Percentiles rank a stretch among this genome's conserved stretches.
Conservation (phyloP, 106 monocot genomes). For the Iris macrosiphon region DNA sequence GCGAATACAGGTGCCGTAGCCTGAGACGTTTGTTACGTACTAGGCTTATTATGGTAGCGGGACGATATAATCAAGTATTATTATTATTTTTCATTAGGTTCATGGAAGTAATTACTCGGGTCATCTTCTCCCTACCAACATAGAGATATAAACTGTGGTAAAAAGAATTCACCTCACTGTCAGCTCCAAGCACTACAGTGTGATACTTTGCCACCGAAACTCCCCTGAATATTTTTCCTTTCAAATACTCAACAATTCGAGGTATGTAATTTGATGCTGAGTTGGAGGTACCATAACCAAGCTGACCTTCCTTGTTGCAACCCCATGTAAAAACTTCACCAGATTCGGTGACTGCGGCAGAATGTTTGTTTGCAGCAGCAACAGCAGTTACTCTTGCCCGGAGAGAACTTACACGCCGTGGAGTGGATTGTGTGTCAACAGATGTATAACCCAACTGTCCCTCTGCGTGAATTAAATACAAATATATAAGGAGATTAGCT, state of each 20-base stretch:
- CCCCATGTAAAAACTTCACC: conserved; percentile 99
- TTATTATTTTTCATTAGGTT: no score
- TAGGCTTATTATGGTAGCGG: no score
- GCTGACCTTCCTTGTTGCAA: conserved; percentile 98
- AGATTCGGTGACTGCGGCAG: conserved; percentile 73
- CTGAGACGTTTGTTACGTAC: no score
- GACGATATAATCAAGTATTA: no score
- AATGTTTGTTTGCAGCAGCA: conserved; percentile 96
- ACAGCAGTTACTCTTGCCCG: conserved; percentile 64
- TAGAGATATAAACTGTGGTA: no score
- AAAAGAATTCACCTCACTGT: conserved; percentile 96
- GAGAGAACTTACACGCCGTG: conserved; percentile 79
- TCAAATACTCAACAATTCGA: conserved; percentile 86
- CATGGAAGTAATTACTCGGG: no score
- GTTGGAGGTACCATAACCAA: conserved; percentile 98
- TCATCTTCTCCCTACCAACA: no score
- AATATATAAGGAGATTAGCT: no score
- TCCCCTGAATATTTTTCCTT: conserved; percentile 75
- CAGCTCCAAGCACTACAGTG: conserved; percentile 69
- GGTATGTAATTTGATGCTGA: conserved; percentile 95
- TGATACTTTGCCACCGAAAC: conserved; percentile 94
- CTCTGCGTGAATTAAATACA: conserved; percentile 60
- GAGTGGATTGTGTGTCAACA: conserved; percentile 88
- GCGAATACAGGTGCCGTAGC: no score
- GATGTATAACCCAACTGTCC: conserved; percentile 98